phyloP scores from a whole-genome alignment of 2,329 filamentous ascomycete species.

The Trichoderma aggressivum region DNA sequence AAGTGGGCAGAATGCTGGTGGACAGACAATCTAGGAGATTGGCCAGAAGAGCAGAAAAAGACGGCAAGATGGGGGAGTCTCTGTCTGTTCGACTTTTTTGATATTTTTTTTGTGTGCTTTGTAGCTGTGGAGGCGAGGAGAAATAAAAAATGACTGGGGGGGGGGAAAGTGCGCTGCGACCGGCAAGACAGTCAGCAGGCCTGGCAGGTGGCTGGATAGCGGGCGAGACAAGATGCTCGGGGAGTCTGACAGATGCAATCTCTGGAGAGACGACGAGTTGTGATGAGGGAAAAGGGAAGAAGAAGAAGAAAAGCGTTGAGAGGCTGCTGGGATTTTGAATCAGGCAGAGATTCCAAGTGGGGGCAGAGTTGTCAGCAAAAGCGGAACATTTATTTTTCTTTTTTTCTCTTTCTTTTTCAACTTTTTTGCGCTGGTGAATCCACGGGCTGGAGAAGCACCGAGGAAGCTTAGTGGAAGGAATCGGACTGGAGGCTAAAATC shows the following conservation, averaged over 20 bases:
- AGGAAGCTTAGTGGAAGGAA: background rate
- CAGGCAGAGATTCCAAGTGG: slow-evolving; percentile 19
- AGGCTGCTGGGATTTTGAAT: slow-evolving; percentile 15
- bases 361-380: slow-evolving; percentile 18
- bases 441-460: background rate
- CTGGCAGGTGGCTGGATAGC: background rate
- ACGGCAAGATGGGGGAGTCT: background rate
- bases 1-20: slow-evolving; percentile 28
- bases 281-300: background rate
- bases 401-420: background rate
- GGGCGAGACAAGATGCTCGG: slow-evolving; percentile 13
- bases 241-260: slow-evolving; percentile 18
- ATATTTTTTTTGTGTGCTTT: background rate
- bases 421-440: background rate
- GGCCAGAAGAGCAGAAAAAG: background rate
- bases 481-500: background rate
- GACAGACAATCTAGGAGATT: slow-evolving; percentile 1
- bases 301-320: slow-evolving; percentile 1
- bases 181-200: slow-evolving; percentile 19
- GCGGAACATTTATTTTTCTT: background rate
- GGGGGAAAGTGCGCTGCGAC: slow-evolving; percentile 22
- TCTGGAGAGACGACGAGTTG: slow-evolving; percentile 15
- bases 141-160: background rate
- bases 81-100: background rate
- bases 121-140: background rate